Conservation (phyloP, 805 yeast species). For the Pichia californica region DNA sequence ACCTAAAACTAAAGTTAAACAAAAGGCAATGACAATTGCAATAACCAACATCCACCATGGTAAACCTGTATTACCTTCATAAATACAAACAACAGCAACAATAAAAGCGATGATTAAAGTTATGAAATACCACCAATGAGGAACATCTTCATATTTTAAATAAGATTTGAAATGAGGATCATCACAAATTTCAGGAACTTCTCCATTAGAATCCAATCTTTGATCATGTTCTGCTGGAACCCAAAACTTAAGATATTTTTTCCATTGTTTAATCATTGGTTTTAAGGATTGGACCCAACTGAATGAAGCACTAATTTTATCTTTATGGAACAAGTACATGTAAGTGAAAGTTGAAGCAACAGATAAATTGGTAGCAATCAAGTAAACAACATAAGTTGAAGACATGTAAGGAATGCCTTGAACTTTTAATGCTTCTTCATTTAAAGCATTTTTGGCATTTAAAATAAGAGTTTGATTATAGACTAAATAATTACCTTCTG, state of each 20-base stretch:
- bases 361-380: constrained; percentile 28
- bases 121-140: not conserved
- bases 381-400: constrained; percentile 26
- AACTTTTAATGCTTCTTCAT: constrained; percentile 20
- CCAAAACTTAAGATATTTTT: constrained; percentile 41
- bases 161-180: constrained; percentile 3
- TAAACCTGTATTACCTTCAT: not conserved
- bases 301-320: constrained; percentile 21
- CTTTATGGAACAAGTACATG: constrained; percentile 26
- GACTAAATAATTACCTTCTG: constrained; percentile 21
- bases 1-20: not conserved
- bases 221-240: constrained; percentile 27
- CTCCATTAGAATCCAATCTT: constrained; percentile 19
- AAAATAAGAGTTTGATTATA: constrained; percentile 27
- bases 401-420: constrained; percentile 29
- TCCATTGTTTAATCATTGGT: constrained; percentile 29
- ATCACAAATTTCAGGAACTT: constrained; percentile 11
- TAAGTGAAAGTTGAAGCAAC: constrained; percentile 30
- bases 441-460: constrained; percentile 18
- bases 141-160: not conserved
- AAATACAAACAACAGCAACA: not conserved
- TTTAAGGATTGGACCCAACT: constrained; percentile 19
- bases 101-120: not conserved
- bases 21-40: not conserved
- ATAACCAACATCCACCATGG: constrained; percentile 1